Conservation (phyloP, 1,139 yeast genomes). For the Debaryomyces robertsiae region DNA sequence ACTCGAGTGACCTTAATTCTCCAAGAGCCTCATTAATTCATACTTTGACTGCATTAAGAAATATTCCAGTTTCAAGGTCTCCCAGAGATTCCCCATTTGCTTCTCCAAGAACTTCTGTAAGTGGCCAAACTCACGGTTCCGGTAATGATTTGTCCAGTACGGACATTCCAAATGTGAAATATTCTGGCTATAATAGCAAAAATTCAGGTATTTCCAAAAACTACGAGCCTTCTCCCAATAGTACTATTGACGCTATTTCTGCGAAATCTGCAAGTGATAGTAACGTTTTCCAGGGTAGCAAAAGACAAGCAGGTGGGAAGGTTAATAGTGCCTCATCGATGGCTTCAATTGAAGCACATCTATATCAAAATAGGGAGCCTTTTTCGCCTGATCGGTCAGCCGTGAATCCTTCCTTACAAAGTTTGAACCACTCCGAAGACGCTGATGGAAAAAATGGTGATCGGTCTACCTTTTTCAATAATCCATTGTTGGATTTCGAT, state of each 20-base stretch:
- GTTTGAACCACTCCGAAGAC: neutral
- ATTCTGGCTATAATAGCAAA: conserved; percentile 5
- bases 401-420: neutral
- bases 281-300: neutral
- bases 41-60: conserved; percentile 45
- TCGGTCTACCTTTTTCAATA: conserved; percentile 21
- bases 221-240: conserved; percentile 12
- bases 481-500: conserved; percentile 41
- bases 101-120: conserved; percentile 51
- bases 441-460: conserved; percentile 3
- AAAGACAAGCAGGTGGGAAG: conserved; percentile 11
- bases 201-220: conserved; percentile 4
- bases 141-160: conserved; percentile 22
- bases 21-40: conserved; percentile 48
- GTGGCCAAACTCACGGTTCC: conserved; percentile 24
- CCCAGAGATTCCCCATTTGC: conserved; percentile 49
- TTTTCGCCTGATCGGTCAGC: conserved; percentile 19
- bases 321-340: conserved; percentile 12
- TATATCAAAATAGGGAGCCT: conserved; percentile 12
- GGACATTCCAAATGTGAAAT: conserved; percentile 27
- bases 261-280: conserved; percentile 1
- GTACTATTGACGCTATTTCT: conserved; percentile 12
- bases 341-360: conserved; percentile 13
- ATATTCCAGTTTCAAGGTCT: conserved; percentile 39
- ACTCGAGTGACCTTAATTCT: conserved; percentile 40